Evolutionary conservation across 192 early-diverging fungal genomes (phyloP).

Genomic region (Cetraspora pellucida): DNA sequence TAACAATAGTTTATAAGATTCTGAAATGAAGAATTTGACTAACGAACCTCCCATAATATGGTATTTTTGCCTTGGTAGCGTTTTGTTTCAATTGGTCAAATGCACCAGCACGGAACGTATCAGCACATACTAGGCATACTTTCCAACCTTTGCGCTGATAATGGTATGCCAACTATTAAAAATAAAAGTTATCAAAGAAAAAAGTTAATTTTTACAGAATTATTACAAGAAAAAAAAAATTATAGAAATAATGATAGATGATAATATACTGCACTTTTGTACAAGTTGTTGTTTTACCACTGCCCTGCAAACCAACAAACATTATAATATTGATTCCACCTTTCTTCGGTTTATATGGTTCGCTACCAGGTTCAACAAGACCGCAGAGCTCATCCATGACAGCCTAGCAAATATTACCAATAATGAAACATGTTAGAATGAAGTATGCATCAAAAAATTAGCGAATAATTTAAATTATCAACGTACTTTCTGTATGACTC

Average conservation of each 20-base stretch:
- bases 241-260: neutral
- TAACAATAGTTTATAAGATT: neutral
- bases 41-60: slow-evolving; percentile 80
- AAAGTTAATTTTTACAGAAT: neutral
- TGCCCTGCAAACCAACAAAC: slow-evolving; percentile 97
- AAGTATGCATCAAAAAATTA: neutral
- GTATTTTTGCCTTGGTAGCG: slow-evolving; percentile 96
- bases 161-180: slow-evolving; percentile 68
- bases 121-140: slow-evolving; percentile 87
- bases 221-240: neutral
- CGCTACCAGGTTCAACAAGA: slow-evolving; percentile 85
- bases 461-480: neutral
- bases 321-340: slow-evolving; percentile 86
- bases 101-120: slow-evolving; percentile 97
- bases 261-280: slow-evolving; percentile 64
- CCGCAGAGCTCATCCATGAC: slow-evolving; percentile 88
- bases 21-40: neutral
- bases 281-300: slow-evolving; percentile 96
- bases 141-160: slow-evolving; percentile 97
- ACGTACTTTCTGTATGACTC: slow-evolving; percentile 75
- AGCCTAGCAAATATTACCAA: slow-evolving; percentile 44
- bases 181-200: neutral
- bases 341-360: slow-evolving; percentile 86
- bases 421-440: neutral
- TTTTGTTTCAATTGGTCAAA: slow-evolving; percentile 99